Conservation (phyloP, 306 rosid species). For the Amphicarpaea edgeworthii region DNA sequence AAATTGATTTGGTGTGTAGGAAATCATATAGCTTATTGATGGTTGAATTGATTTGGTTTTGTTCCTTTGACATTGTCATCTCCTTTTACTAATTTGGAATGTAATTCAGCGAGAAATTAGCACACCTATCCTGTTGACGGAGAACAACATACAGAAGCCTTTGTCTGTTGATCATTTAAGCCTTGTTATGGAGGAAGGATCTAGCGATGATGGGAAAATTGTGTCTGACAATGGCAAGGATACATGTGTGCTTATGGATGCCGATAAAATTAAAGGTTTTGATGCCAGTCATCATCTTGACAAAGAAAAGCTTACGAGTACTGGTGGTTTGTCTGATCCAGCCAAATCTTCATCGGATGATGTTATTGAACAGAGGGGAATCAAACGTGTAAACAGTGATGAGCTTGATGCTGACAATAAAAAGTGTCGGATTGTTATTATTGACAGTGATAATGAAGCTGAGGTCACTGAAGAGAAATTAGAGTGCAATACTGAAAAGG, state of each 20-base stretch:
- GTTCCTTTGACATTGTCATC: constrained; percentile 22
- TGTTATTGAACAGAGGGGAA: constrained; percentile 62
- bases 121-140: constrained; percentile 45
- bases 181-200: constrained; percentile 50
- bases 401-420: constrained; percentile 61
- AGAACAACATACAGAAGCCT: constrained; percentile 51
- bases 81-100: constrained; percentile 51
- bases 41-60: constrained; percentile 20
- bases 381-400: constrained; percentile 64
- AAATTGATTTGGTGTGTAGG: too few relatives aligned
- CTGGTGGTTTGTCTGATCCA: constrained; percentile 45
- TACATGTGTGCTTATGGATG: constrained; percentile 48
- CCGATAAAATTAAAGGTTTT: constrained; percentile 48
- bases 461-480: constrained; percentile 49
- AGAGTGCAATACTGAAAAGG: constrained; percentile 44
- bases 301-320: constrained; percentile 48
- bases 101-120: constrained; percentile 51
- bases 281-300: constrained; percentile 52
- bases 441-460: constrained; percentile 56
- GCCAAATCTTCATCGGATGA: constrained; percentile 50
- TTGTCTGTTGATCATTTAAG: constrained; percentile 49
- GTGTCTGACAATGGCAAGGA: constrained; percentile 45
- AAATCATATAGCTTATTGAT: constrained; percentile 29
- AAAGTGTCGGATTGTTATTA: constrained; percentile 54
- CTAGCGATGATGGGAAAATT: constrained; percentile 46